phyloP scores from a whole-genome alignment of 345 rosid species.

The Melaleuca alternifolia region DNA sequence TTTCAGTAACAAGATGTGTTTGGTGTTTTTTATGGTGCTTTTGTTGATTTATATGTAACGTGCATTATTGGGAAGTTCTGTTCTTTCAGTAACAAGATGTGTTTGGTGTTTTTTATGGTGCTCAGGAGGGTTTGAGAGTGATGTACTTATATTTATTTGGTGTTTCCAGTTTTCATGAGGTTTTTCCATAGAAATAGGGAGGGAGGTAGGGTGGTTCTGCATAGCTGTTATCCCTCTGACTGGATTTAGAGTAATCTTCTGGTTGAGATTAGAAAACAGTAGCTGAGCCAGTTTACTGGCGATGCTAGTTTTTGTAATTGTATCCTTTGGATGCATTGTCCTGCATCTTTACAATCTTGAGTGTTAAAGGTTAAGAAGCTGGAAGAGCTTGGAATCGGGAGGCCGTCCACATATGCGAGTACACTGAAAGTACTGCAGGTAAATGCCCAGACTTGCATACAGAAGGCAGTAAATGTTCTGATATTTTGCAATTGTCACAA shows the following conservation, averaged over 20 bases:
- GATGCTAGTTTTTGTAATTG: background rate
- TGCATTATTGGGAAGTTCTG: background rate
- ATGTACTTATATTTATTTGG: no score
- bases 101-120: background rate
- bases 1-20: background rate
- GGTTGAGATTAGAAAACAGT: background rate
- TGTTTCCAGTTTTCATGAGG: no score
- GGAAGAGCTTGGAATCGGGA: conserved; percentile 98
- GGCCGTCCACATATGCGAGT: conserved; percentile 96
- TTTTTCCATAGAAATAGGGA: background rate
- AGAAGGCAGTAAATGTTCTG: background rate
- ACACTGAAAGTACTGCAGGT: conserved; percentile 88
- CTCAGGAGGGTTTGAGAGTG: background rate
- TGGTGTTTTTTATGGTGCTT: background rate
- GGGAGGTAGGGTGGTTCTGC: background rate
- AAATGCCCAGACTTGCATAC: background rate
- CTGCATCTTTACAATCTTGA: background rate
- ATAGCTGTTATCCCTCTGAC: background rate
- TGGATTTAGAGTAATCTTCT: background rate
- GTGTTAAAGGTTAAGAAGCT: conserved; percentile 72
- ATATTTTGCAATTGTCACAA: background rate
- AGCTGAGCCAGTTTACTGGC: background rate
- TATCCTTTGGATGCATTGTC: background rate
- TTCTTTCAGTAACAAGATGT: background rate
- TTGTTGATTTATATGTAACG: background rate